Evolutionary conservation across 2,329 filamentous ascomycete genomes (phyloP).

Genomic region (Stromatinia cepivora): DNA sequence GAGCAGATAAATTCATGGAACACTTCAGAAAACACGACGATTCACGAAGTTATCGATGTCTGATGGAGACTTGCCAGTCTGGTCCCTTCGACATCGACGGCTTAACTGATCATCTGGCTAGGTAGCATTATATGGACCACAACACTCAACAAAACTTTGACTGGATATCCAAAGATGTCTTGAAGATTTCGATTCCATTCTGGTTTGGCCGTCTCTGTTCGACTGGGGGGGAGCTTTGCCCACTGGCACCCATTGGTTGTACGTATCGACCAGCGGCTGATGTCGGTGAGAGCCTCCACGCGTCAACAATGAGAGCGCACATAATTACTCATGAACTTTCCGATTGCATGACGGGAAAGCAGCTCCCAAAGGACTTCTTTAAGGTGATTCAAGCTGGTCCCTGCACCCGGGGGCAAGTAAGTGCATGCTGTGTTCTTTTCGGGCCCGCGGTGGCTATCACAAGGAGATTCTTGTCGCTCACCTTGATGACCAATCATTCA

Average conservation of each 20-base stretch:
- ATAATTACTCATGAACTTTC: neutral
- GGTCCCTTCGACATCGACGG: neutral
- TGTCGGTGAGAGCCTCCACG: fast-evolving
- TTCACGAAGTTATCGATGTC: neutral
- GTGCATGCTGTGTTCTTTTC: neutral
- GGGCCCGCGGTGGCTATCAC: neutral
- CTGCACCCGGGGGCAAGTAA: fast-evolving
- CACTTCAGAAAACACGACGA: neutral
- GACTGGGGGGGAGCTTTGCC: neutral
- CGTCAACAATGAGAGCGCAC: neutral
- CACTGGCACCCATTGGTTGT: neutral
- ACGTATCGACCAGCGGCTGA: neutral
- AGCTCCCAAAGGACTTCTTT: neutral
- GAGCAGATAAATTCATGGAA: neutral
- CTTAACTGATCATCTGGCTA: neutral
- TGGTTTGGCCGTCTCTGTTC: fast-evolving
- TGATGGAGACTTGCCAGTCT: neutral
- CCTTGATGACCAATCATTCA: neutral
- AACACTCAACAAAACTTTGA: neutral
- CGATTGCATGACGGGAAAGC: no score
- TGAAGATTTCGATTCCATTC: neutral
- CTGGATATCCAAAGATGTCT: fast-evolving
- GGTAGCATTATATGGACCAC: fast-evolving
- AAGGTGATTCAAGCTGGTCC: fast-evolving
- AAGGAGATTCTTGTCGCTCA: neutral